phyloP scores from a whole-genome alignment of 306 rosid genomes.

The Comarum palustre region DNA sequence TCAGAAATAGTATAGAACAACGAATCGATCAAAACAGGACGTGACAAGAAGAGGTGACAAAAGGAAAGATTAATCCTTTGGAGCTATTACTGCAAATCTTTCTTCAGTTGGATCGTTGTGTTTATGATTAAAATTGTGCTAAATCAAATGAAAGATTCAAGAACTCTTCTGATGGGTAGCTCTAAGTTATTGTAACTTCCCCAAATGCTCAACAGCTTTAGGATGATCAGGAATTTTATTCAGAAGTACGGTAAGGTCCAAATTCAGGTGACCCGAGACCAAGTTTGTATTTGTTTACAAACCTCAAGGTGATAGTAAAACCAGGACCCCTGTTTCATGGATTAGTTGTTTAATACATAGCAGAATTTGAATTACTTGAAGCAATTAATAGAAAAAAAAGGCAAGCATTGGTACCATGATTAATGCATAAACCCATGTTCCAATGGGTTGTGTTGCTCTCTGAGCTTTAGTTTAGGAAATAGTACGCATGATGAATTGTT shows the following conservation, averaged over 20 bases:
- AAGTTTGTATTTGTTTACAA: background rate
- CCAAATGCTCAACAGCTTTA: constrained; percentile 9
- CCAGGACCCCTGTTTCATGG: constrained; percentile 25
- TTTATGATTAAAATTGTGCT: background rate
- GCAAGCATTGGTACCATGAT: background rate
- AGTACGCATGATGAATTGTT: constrained; percentile 5
- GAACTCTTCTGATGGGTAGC: background rate
- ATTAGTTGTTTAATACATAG: constrained; percentile 6
- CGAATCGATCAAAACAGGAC: no score
- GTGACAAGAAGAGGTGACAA: constrained; percentile 5
- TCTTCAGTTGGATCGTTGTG: background rate
- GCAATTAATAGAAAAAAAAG: background rate
- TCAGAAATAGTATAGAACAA: constrained; percentile 40
- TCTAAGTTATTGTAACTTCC: background rate
- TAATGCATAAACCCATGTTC: background rate
- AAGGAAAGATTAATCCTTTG: constrained; percentile 7
- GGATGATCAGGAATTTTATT: background rate
- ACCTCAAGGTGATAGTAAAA: background rate
- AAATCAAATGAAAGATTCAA: background rate
- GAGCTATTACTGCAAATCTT: background rate
- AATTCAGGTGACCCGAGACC: background rate
- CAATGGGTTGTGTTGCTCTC: constrained; percentile 5
- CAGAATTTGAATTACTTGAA: background rate
- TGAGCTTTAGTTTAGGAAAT: background rate
- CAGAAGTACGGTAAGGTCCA: background rate